Base-by-base conservation (phyloP, 345 rosid genomes). In the Heritiera fomes region DNA sequence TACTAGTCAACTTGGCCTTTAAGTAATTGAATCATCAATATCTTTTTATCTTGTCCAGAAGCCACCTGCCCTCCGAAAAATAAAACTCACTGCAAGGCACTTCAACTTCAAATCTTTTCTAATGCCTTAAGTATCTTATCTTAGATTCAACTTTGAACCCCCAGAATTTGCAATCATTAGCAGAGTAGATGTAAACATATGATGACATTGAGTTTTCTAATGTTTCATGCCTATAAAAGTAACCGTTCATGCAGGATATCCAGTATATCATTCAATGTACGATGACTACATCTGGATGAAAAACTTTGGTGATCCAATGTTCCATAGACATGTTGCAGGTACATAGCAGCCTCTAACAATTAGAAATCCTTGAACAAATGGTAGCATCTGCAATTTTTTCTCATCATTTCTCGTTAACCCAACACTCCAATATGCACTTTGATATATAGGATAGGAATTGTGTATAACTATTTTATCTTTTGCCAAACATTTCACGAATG, bases 271-370 rank as follows among this genome's bases (percentile, higher is more conserved):
- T 81, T 92, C 97, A 18, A 89, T 90, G 91, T 94, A 92, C 23
- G 97, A 94, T 77, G 96, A 94, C 79, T 94, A 84, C 69, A 59
- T 85, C 73, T 94, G 97, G 98, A 92, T 91, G 94, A 81, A 92
- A 73, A 90, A 89, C 4, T 92, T 87, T 75, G 98, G 98, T 14
- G 94, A 90, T 69, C 97, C 92, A 7, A 83, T 79, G 87, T 92
- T 94, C 80, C 91, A 78, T 1, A 87, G 97, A 85, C 92, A 91
- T 83, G 85, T 91, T 28, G 97, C 98, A 87, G 92, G 92, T 63
- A 77, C 34, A 30, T 23, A 60, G 34, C 78, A 60, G 69, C 41
- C 55, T 76, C 80, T 50, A 59, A 55, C 40, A n/a, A 52, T 52
- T 55, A 53, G 3, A 67, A 20, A 32, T 56, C 43, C 64, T 38